Percentiles rank a stretch among this genome's conserved stretches.
Conservation (phyloP, 371 early-diverging fungal species). For the Chytridiales sp. region DNA sequence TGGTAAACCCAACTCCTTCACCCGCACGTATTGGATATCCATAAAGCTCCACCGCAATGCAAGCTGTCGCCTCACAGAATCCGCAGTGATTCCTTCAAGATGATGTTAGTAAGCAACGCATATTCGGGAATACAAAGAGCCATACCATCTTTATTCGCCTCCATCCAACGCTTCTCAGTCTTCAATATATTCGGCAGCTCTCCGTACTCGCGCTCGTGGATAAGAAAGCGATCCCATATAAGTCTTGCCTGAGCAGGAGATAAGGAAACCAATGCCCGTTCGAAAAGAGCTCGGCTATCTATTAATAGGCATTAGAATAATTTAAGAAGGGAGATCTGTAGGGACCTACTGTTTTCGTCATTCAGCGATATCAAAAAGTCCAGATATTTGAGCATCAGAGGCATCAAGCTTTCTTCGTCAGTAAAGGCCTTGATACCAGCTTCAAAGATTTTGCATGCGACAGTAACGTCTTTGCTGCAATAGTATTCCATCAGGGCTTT, state of each 20-base stretch:
- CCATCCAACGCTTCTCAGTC: conserved; percentile 72
- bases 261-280: conserved; percentile 72
- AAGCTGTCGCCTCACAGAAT: conserved; percentile 34
- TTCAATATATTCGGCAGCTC: conserved; percentile 73
- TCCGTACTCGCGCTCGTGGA: conserved; percentile 85
- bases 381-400: conserved; percentile 63
- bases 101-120: neutral
- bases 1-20: conserved; percentile 39
- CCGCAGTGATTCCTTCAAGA: conserved; percentile 18
- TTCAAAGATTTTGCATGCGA: conserved; percentile 92
- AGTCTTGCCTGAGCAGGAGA: conserved; percentile 67
- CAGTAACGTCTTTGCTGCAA: conserved; percentile 74
- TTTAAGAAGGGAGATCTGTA: neutral
- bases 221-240: conserved; percentile 79
- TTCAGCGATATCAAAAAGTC: conserved; percentile 84
- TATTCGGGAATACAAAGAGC: neutral
- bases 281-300: conserved; percentile 88
- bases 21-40: conserved; percentile 51
- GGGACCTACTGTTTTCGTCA: conserved; percentile 78
- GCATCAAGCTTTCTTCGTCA: conserved; percentile 38
- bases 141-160: conserved; percentile 61
- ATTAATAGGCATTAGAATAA: conserved; percentile 7
- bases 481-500: conserved; percentile 91
- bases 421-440: conserved; percentile 76
- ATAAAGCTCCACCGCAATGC: conserved; percentile 66